phyloP scores from a whole-genome alignment of 495 filamentous ascomycete genomes.

The Penicillium arizonense region DNA sequence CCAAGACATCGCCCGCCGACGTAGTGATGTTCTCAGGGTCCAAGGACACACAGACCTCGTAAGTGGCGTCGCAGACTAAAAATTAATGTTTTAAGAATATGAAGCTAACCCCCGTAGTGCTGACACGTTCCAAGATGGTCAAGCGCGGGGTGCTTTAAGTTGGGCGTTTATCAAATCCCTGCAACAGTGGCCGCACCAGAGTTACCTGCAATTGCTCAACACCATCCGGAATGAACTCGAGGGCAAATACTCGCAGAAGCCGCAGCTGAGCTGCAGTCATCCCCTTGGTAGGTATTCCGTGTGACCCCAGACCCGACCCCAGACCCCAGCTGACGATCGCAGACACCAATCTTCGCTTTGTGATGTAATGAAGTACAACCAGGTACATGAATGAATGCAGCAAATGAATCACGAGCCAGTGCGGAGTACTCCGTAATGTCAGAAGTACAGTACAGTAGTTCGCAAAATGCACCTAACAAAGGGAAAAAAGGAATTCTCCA shows the following conservation, averaged over 20 bases:
- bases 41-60: conserved; percentile 88
- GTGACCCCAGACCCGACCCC: background rate
- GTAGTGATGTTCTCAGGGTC: conserved; percentile 97
- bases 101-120: conserved; percentile 21
- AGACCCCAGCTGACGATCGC: conserved; percentile 16
- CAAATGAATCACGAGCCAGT: conserved; percentile 1
- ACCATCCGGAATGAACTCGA: conserved; percentile 89
- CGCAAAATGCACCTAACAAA: too few species aligned
- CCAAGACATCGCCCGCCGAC: conserved; percentile 92
- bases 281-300: conserved; percentile 69
- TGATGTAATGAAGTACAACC: conserved; percentile 31
- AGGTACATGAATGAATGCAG: background rate
- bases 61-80: conserved; percentile 9
- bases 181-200: conserved; percentile 93
- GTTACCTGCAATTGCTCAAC: conserved; percentile 91
- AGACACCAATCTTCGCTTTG: conserved; percentile 45
- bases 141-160: conserved; percentile 95
- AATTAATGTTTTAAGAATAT: background rate
- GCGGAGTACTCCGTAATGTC: background rate
- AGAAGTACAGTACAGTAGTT: background rate
- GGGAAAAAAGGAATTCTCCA: too few species aligned
- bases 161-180: conserved; percentile 94
- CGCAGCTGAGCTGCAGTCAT: conserved; percentile 95
- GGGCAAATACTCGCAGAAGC: conserved; percentile 92
- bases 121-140: conserved; percentile 55